These are phyloP conservation scores for Coprinopsis strossmayeri DNA, from an alignment of 768 basidiomycete species.

Conservation along the genomic window DNA sequence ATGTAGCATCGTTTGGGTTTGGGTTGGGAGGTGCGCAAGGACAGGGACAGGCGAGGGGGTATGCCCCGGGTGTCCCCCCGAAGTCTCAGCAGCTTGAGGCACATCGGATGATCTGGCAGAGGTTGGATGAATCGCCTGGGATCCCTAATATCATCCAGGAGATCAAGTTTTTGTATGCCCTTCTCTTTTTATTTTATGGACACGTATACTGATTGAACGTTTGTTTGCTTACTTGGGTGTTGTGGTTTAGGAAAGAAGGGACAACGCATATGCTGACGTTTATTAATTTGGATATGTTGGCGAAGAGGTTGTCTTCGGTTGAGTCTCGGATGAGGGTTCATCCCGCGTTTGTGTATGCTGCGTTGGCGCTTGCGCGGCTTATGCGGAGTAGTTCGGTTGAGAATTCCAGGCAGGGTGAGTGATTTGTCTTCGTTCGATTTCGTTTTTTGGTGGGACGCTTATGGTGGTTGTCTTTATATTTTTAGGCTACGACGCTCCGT, in stretches of 20 bases:
- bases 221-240: not conserved
- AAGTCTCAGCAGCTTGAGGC: no score
- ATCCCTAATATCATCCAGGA: slow-evolving; percentile 17
- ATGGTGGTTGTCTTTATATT: no score
- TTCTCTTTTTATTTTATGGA: not conserved
- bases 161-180: slow-evolving; percentile 23
- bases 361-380: slow-evolving; percentile 63
- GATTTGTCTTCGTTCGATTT: slow-evolving; percentile 50
- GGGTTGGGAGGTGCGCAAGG: no score
- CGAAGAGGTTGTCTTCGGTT: slow-evolving; percentile 43
- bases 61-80: no score
- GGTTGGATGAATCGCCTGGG: no score
- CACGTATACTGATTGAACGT: no score
- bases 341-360: slow-evolving; percentile 63
- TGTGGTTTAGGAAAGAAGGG: slow-evolving; percentile 45
- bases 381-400: slow-evolving; percentile 70
- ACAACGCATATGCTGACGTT: slow-evolving; percentile 66
- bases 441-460: no score
- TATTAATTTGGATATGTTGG: slow-evolving; percentile 51
- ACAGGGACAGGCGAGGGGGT: no score
- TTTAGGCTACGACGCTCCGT: no score
- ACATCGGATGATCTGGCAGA: no score
- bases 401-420: slow-evolving; percentile 44
- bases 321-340: slow-evolving; percentile 54
- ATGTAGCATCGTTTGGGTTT: no score